Conservation (phyloP, 2,329 filamentous ascomycete genomes). For the Aspergillus awamori region DNA sequence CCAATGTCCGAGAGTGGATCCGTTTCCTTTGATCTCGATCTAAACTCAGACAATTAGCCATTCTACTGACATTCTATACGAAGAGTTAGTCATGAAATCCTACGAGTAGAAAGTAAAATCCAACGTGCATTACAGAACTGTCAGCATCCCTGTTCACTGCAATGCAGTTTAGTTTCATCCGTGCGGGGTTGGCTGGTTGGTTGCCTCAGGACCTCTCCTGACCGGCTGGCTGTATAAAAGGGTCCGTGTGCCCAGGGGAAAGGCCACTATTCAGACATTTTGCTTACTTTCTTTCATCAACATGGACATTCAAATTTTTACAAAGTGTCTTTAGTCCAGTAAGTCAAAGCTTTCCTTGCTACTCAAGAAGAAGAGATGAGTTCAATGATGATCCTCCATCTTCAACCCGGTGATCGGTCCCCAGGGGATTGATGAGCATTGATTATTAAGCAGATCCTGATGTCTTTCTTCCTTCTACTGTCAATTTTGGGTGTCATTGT, state of each 20-base stretch:
- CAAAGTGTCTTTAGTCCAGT: neutral
- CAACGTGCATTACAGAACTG: no score
- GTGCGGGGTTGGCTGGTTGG: neutral
- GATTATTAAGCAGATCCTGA: conserved; percentile 9
- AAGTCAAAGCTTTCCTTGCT: neutral
- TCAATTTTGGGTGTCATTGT: no score
- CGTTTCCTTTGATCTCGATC: neutral
- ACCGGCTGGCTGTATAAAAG: neutral
- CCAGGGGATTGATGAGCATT: neutral
- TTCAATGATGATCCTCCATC: conserved; percentile 7
- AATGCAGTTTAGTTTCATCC: neutral
- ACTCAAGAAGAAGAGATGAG: neutral
- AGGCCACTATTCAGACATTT: neutral
- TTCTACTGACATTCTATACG: no score
- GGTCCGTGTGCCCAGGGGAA: neutral
- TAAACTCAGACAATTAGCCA: no score
- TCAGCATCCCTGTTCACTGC: neutral
- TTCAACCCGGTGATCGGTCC: conserved; percentile 4
- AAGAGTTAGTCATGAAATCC: no score
- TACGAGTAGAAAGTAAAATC: no score
- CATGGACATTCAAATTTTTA: neutral
- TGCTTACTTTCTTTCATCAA: neutral
- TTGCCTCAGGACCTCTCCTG: no score
- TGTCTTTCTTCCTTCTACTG: neutral
- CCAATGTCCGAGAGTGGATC: neutral